Evolutionary conservation across 805 yeast species (phyloP).

Genomic region (Sungouiella thailandica): DNA sequence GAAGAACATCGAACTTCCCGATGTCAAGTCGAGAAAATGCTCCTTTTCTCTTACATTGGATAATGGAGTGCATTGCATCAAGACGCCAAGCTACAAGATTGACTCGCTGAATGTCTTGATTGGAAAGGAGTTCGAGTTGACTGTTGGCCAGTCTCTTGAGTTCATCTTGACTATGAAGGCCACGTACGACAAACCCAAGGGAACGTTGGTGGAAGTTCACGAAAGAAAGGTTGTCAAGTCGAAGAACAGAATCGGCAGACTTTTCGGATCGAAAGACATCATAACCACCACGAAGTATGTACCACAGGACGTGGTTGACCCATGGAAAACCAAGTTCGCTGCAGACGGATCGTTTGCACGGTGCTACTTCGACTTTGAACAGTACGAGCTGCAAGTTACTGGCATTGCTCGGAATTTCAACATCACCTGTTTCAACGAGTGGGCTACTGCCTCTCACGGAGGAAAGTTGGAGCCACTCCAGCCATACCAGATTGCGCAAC

Average conservation of each 20-base stretch:
- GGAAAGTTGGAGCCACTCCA: conserved; percentile 25
- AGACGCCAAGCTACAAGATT: conserved; percentile 51
- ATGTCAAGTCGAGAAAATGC: conserved; percentile 40
- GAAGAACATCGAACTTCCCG: conserved; percentile 44
- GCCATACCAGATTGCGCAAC: conserved; percentile 61
- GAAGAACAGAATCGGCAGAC: conserved; percentile 40
- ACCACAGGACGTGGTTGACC: conserved; percentile 49
- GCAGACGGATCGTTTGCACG: conserved; percentile 87
- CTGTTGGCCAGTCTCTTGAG: conserved; percentile 57
- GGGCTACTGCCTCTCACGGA: conserved; percentile 45
- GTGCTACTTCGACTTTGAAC: conserved; percentile 59
- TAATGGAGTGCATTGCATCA: conserved; percentile 76
- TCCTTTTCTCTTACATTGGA: conserved; percentile 56
- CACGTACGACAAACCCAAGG: conserved; percentile 46
- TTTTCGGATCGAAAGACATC: conserved; percentile 45
- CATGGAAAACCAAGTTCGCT: conserved; percentile 64
- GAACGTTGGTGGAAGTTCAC: conserved; percentile 52
- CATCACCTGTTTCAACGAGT: conserved; percentile 72
- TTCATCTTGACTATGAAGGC: conserved; percentile 72
- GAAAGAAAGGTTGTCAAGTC: conserved; percentile 50
- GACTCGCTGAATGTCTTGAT: conserved; percentile 32
- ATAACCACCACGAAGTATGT: conserved; percentile 49
- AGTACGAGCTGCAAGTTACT: conserved; percentile 50
- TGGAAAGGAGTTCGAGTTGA: conserved; percentile 74
- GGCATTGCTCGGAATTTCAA: conserved; percentile 49